These are phyloP conservation scores for Artemisia argyi DNA, from an alignment of 129 eudicot species.

Conservation along the genomic window DNA sequence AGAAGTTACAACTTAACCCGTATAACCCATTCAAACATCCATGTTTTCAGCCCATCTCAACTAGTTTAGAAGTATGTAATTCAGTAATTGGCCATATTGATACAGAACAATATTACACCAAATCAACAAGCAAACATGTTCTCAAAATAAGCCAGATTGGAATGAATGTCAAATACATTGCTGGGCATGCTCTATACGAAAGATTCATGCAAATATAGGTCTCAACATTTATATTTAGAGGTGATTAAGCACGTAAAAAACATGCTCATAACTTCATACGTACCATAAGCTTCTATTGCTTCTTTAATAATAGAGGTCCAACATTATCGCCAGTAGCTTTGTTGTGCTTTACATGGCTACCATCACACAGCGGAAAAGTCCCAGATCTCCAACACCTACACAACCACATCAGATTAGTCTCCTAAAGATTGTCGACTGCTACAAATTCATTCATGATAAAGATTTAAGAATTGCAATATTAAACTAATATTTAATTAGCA, in stretches of 20 bases:
- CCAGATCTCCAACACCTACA: slow-evolving; percentile 98
- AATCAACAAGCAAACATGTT: not conserved
- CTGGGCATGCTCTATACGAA: slow-evolving; percentile 27
- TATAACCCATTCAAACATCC: too few species aligned
- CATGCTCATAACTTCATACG: slow-evolving; percentile 10
- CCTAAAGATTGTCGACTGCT: not conserved
- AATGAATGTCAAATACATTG: not conserved
- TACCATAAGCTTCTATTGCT: slow-evolving; percentile 40
- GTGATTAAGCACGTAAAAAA: slow-evolving; percentile 10
- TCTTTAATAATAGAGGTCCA: slow-evolving; percentile 88
- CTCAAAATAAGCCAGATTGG: not conserved
- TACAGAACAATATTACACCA: too few species aligned
- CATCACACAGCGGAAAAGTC: slow-evolving; percentile 93
- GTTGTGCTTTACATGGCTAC: slow-evolving; percentile 92
- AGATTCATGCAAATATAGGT: too few species aligned
- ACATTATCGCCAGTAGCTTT: slow-evolving; percentile 97
- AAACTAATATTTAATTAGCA: too few species aligned
- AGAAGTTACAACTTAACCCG: too few species aligned
- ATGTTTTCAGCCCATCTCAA: too few species aligned
- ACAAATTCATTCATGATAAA: too few species aligned
- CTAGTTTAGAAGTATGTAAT: too few species aligned
- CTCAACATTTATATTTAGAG: not conserved
- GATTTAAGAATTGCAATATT: too few species aligned
- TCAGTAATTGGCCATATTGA: too few species aligned
- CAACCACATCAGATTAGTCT: slow-evolving; percentile 14